Base-by-base conservation (phyloP, 192 early-diverging fungal species). In the Backusella macrospora region DNA sequence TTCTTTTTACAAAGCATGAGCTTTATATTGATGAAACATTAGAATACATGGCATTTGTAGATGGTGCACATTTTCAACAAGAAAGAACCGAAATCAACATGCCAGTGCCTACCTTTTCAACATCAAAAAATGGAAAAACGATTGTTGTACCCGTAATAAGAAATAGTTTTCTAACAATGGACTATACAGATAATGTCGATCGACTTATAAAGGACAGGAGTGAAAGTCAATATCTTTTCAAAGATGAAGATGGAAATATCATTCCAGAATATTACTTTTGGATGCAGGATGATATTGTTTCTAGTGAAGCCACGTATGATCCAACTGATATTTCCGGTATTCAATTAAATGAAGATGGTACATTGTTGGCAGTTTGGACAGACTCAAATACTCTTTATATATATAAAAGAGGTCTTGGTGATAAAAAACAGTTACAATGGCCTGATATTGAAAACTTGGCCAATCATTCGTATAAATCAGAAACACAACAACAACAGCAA, bases 41-140 rank as follows among this genome's bases (percentile, higher is more conserved):
- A 15, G 76, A 78, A 26, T 73, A 78, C 21, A 78, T 78, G 71
- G 67, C 65, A 46, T 73, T 73, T 70, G 71, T 68, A 8, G 76
- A 78, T 38, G 66, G 65, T 34, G 67, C 64, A 34, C 71, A 78
- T 23, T 40, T 78, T 69, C 76, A 73, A 7, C 72, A 73, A 38
- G 76, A 78, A 49, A 40, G 67, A 48, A 42, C 68, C 8, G 42
- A 73, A 29, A 47, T 73, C 5, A 62, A 73, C 2, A 59, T 48
- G 38, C 65, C 73, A 59, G 26, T 23, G 26, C 52, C 52, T n/a
- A 59, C 26, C 15, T 7, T 73, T 46, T 71, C 74, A n/a, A 70
- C 52, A 10, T 59, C 52, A 59, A 59, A 59, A 13, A 23, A 59
- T 26, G 21, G 21, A 26, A 59, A 72, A 10, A 70, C 52, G 1